These are phyloP conservation scores for Tothia fuscella DNA, from an alignment of 2,329 filamentous ascomycete species.

Conservation along the genomic window DNA sequence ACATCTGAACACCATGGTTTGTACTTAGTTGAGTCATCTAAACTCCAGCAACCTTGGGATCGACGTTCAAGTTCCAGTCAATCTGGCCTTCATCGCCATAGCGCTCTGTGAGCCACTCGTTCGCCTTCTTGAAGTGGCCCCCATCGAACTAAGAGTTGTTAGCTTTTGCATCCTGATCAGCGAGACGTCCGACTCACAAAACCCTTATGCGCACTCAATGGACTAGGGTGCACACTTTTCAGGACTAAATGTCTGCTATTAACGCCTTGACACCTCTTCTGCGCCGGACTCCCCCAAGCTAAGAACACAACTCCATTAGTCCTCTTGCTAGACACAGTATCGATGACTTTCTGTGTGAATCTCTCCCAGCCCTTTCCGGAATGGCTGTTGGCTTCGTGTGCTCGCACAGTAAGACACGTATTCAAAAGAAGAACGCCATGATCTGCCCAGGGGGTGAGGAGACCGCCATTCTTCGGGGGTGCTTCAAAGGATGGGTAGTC, in stretches of 20 bases:
- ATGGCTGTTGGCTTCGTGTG: constrained; percentile 79
- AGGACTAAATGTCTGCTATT: constrained; percentile 73
- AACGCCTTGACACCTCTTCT: constrained; percentile 63
- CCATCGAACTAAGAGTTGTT: constrained; percentile 52
- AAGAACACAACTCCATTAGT: constrained; percentile 81
- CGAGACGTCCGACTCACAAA: constrained; percentile 51
- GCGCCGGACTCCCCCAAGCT: constrained; percentile 83
- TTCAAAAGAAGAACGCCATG: constrained; percentile 88
- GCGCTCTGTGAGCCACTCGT: constrained; percentile 67
- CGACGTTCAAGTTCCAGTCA: constrained; percentile 60
- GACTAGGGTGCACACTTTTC: constrained; percentile 81
- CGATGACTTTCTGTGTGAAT: constrained; percentile 85
- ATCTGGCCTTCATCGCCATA: constrained; percentile 75
- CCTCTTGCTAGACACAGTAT: constrained; percentile 67
- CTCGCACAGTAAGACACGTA: constrained; percentile 85
- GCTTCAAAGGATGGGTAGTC: constrained; percentile 73
- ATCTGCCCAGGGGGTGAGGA: constrained; percentile 88
- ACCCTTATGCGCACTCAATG: constrained; percentile 70
- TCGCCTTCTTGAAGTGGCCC: constrained; percentile 68
- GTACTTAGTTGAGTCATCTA: too few relatives aligned
- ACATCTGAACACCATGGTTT: too few relatives aligned
- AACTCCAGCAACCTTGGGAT: constrained; percentile 5
- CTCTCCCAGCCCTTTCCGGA: constrained; percentile 80
- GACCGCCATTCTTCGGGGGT: constrained; percentile 66
- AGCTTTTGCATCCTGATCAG: constrained; percentile 24